These are phyloP conservation scores for Ceratocystis lukuohia DNA, from an alignment of 2,329 filamentous ascomycete genomes.

Conservation along the genomic window DNA sequence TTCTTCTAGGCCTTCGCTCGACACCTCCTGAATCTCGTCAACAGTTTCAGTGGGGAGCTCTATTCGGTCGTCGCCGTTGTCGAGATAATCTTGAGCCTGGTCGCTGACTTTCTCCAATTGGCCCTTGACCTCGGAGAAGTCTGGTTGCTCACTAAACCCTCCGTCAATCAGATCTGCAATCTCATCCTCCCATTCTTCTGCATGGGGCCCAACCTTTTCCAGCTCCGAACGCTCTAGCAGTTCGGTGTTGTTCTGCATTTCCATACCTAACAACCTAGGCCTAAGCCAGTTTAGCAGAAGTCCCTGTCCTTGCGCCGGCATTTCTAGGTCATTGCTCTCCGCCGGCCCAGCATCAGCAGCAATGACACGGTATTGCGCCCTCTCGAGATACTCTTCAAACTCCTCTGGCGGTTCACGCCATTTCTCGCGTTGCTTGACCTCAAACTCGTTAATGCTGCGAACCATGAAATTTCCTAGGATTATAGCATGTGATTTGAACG, in stretches of 20 bases:
- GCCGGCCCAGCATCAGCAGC: neutral
- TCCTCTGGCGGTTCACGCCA: neutral
- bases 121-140: neutral
- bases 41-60: neutral
- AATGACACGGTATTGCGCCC: neutral
- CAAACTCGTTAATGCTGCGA: slow-evolving; percentile 27
- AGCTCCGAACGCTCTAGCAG: slow-evolving; percentile 20
- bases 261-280: neutral
- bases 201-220: neutral
- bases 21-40: neutral
- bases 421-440: slow-evolving; percentile 25
- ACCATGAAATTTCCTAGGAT: slow-evolving; percentile 18
- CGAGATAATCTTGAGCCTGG: neutral
- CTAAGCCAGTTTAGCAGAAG: slow-evolving; percentile 9
- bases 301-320: neutral
- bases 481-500: slow-evolving; percentile 12
- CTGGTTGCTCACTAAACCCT: neutral
- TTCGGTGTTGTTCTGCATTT: neutral
- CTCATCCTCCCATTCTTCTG: neutral
- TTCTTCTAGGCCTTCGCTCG: neutral
- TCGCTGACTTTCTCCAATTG: neutral
- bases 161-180: neutral
- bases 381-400: slow-evolving; percentile 7
- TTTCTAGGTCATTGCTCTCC: too few species aligned
- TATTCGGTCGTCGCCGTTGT: slow-evolving; percentile 2